Evolutionary conservation across 345 rosid species (phyloP).

Genomic region (Brassica carinata): DNA sequence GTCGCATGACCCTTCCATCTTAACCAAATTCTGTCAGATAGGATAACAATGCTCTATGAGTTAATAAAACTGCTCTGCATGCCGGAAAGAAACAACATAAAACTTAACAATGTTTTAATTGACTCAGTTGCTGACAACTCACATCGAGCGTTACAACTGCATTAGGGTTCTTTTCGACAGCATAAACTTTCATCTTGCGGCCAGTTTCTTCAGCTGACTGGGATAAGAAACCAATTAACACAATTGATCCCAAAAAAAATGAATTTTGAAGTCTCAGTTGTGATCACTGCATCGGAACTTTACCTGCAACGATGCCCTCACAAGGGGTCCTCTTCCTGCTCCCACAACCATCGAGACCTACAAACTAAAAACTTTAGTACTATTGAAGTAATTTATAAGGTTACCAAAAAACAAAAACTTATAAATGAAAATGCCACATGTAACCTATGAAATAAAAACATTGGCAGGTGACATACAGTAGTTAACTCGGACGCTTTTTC

Average conservation of each 20-base stretch:
- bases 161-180: conserved; percentile 98
- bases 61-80: neutral
- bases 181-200: conserved; percentile 79
- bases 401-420: conserved; percentile 13
- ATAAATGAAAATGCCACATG: conserved; percentile 15
- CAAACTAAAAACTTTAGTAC: conserved; percentile 20
- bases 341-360: conserved; percentile 98
- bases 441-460: conserved; percentile 16
- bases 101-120: conserved; percentile 3
- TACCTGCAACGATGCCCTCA: conserved; percentile 97
- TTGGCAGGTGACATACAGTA: conserved; percentile 57
- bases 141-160: conserved; percentile 98
- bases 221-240: conserved; percentile 21
- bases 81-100: neutral
- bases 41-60: neutral
- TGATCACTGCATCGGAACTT: conserved; percentile 23
- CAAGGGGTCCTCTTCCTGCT: conserved; percentile 99
- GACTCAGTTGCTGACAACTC: conserved; percentile 40
- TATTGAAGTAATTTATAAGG: neutral
- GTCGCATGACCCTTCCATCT: conserved; percentile 91
- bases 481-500: conserved; percentile 53
- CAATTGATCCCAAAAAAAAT: neutral
- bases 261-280: conserved; percentile 5
- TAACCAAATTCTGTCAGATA: conserved; percentile 76
- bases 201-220: conserved; percentile 98